A percentile compares a stretch with the other conserved stretches of the same genome.
Conservation (phyloP, 495 filamentous ascomycete genomes). For the Halenospora varia region DNA sequence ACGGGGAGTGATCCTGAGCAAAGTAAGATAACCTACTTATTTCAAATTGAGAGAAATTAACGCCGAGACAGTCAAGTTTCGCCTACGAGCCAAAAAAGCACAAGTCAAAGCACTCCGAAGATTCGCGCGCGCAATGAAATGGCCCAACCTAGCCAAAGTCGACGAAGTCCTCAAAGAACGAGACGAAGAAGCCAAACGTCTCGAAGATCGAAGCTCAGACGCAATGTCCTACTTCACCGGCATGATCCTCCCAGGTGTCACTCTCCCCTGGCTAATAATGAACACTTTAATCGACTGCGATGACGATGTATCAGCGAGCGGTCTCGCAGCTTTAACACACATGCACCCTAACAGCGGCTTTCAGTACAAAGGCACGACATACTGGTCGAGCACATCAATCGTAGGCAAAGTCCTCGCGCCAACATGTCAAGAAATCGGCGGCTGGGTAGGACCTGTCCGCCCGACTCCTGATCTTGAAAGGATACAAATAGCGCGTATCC, state of each 20-base stretch:
- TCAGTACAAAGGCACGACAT: constrained; percentile 66
- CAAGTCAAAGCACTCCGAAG: constrained; percentile 61
- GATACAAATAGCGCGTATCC: constrained; percentile 59
- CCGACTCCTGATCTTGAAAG: constrained; percentile 56
- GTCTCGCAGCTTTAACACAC: constrained; percentile 55
- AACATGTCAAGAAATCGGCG: constrained; percentile 63
- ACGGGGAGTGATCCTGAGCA: constrained; percentile 32
- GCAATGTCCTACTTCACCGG: constrained; percentile 71
- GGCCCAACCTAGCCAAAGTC: constrained; percentile 64
- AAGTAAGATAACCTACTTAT: constrained; percentile 25
- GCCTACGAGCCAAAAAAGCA: constrained; percentile 54
- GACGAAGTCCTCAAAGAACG: constrained; percentile 52
- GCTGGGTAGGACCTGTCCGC: constrained; percentile 66
- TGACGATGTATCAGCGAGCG: constrained; percentile 51
- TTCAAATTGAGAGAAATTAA: constrained; percentile 12
- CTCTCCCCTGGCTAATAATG: constrained; percentile 68
- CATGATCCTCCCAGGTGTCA: constrained; percentile 62
- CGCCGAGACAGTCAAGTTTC: constrained; percentile 42
- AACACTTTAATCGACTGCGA: constrained; percentile 70
- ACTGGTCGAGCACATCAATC: constrained; percentile 65
- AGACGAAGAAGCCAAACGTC: constrained; percentile 43
- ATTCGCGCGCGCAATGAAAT: constrained; percentile 67
- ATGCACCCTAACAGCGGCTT: constrained; percentile 62
- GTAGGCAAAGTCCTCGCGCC: constrained; percentile 75
- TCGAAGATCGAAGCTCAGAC: constrained; percentile 58